phyloP scores from a whole-genome alignment of 805 yeast species.

The Candida montana region DNA sequence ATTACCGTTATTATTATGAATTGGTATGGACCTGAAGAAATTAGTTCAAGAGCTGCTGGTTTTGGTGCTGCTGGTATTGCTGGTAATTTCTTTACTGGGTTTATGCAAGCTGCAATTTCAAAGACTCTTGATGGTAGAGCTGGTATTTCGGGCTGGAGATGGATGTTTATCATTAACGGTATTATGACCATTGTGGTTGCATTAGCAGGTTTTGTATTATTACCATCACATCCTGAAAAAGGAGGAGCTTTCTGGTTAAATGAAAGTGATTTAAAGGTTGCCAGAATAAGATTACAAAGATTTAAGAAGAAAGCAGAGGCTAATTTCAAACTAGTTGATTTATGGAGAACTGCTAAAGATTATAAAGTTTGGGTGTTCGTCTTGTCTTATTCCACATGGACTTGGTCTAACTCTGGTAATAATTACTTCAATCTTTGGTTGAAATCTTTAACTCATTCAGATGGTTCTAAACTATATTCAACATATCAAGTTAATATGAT shows the following conservation, averaged over 20 bases:
- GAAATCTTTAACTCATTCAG: conserved; percentile 9
- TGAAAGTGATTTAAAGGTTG: conserved; percentile 1
- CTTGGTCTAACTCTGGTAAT: conserved; percentile 25
- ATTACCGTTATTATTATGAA: conserved; percentile 29
- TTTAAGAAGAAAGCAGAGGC: conserved; percentile 5
- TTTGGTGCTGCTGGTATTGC: conserved; percentile 12
- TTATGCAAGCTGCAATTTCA: conserved; percentile 28
- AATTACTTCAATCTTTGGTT: conserved; percentile 47
- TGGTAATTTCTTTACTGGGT: conserved; percentile 26
- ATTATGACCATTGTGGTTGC: conserved; percentile 23
- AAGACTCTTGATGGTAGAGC: conserved; percentile 4
- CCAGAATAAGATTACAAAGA: conserved; percentile 2
- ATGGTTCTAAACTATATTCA: conserved; percentile 31
- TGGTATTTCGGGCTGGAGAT: conserved; percentile 13
- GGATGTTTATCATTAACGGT: conserved; percentile 17
- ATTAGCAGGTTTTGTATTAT: conserved; percentile 29
- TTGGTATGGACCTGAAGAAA: conserved; percentile 32
- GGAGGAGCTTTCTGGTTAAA: conserved; percentile 10
- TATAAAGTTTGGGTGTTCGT: conserved; percentile 6
- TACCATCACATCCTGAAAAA: conserved; percentile 34
- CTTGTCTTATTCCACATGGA: conserved; percentile 3
- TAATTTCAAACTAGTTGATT: conserved; percentile 1
- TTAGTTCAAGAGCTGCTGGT: conserved; percentile 28
- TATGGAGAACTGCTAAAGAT: conserved; percentile 1
- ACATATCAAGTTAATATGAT: conserved; percentile 6